Percentiles rank a stretch among this genome's conserved stretches.
These are phyloP conservation scores for Gryganskiella cystojenkinii DNA, from an alignment of 192 early-diverging fungal species.

Conservation along the genomic window DNA sequence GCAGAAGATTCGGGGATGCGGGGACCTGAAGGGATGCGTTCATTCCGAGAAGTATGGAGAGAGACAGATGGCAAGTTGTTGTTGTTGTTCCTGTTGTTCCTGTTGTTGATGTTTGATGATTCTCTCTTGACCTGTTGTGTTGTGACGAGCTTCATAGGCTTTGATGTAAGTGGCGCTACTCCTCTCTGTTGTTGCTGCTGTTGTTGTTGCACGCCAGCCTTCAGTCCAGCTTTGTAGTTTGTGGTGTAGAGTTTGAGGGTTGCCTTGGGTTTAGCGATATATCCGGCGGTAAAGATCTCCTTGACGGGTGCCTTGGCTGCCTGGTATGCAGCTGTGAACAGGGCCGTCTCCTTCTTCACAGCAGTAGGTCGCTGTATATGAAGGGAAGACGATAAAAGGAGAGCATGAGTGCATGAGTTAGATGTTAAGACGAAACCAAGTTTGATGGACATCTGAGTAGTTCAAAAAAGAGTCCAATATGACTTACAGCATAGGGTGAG, in stretches of 20 bases:
- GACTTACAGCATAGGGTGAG: conserved; percentile 48
- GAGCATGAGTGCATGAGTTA: neutral
- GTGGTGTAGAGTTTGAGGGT: conserved; percentile 41
- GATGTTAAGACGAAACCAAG: no score
- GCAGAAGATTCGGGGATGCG: no score
- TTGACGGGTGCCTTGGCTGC: conserved; percentile 37
- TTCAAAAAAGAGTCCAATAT: no score
- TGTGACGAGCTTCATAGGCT: conserved; percentile 16
- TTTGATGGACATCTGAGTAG: no score
- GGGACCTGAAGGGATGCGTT: no score
- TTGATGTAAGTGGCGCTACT: conserved; percentile 18
- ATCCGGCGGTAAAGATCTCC: conserved; percentile 48
- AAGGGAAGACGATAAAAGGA: neutral
- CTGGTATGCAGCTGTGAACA: conserved; percentile 44
- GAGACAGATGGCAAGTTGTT: no score
- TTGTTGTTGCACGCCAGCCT: neutral
- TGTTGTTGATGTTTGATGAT: no score
- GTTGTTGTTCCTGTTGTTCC: neutral
- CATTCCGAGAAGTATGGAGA: no score
- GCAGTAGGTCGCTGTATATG: neutral
- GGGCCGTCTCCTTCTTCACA: conserved; percentile 29
- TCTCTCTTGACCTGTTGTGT: conserved; percentile 18
- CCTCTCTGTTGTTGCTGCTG: neutral
- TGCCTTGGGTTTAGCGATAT: conserved; percentile 35
- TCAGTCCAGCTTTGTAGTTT: conserved; percentile 20